Evolutionary conservation across 306 rosid species (phyloP).

Genomic region (Cicer bijugum): DNA sequence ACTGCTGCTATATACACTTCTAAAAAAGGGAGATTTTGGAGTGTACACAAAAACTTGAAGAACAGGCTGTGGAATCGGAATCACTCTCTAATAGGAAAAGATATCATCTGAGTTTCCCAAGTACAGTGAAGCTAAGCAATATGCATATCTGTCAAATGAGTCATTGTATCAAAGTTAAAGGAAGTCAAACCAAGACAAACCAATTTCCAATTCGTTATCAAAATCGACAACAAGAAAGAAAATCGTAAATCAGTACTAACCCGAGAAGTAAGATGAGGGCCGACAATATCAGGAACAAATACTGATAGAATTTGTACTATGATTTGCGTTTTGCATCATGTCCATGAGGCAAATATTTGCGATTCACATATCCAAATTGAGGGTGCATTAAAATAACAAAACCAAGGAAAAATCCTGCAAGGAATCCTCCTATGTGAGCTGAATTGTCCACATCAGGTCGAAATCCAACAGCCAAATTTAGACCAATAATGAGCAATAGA

Average conservation of each 20-base stretch:
- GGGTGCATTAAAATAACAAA: conserved; percentile 77
- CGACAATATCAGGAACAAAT: conserved; percentile 51
- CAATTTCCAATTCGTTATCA: conserved; percentile 21
- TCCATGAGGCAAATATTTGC: conserved; percentile 66
- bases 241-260: conserved; percentile 47
- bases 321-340: conserved; percentile 56
- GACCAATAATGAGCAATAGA: conserved; percentile 57
- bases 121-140: conserved; percentile 47
- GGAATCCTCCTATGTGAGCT: conserved; percentile 91
- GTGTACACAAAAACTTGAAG: conserved; percentile 45
- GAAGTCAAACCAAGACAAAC: conserved; percentile 18
- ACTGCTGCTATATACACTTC: not conserved
- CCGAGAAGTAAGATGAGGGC: conserved; percentile 58
- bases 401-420: conserved; percentile 78
- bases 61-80: conserved; percentile 38
- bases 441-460: conserved; percentile 87
- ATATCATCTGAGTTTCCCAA: not conserved
- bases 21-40: conserved; percentile 32
- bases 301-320: conserved; percentile 71
- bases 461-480: conserved; percentile 85
- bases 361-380: conserved; percentile 74
- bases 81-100: not conserved
- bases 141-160: conserved; percentile 57
- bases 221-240: not conserved
- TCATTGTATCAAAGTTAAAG: conserved; percentile 14